phyloP scores from a whole-genome alignment of 192 early-diverging fungal genomes.

The Allomyces javanicus region DNA sequence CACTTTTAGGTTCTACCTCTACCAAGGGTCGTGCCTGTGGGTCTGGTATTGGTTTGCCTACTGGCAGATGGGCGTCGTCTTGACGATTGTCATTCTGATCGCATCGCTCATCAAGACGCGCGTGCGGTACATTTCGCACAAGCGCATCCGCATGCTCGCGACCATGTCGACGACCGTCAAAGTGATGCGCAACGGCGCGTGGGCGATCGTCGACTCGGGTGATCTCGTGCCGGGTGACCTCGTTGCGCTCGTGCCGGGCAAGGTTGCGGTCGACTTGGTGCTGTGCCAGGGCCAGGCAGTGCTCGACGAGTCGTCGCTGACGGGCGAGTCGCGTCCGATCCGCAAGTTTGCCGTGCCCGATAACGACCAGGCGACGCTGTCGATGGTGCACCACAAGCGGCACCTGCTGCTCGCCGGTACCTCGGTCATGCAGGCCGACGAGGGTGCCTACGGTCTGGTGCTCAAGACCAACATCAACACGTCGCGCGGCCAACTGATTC shows the following conservation, averaged over 20 bases:
- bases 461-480: slow-evolving; percentile 44
- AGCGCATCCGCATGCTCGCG: slow-evolving; percentile 38
- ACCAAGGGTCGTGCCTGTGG: slow-evolving; percentile 29
- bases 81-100: slow-evolving; percentile 27
- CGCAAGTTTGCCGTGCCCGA: slow-evolving; percentile 46
- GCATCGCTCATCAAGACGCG: slow-evolving; percentile 27
- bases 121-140: slow-evolving; percentile 28
- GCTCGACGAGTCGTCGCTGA: slow-evolving; percentile 52
- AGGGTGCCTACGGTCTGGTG: slow-evolving; percentile 21
- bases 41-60: slow-evolving; percentile 33
- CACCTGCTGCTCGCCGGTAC: slow-evolving; percentile 53
- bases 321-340: slow-evolving; percentile 62
- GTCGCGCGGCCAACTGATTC: slow-evolving; percentile 46
- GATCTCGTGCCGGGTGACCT: slow-evolving; percentile 53
- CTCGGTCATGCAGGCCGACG: slow-evolving; percentile 30
- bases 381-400: slow-evolving; percentile 19
- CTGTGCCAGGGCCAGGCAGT: slow-evolving; percentile 47
- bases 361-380: slow-evolving; percentile 22
- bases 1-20: slow-evolving; percentile 19
- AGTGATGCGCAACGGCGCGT: slow-evolving; percentile 33
- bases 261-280: slow-evolving; percentile 46
- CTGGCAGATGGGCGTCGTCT: slow-evolving; percentile 31
- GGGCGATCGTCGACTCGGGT: slow-evolving; percentile 22
- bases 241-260: slow-evolving; percentile 20
- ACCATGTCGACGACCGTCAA: slow-evolving; percentile 22